Percentiles rank a stretch among this genome's conserved stretches.
Evolutionary conservation across 306 rosid genomes (phyloP).

Genomic region (Trichosanthes cucumerina): DNA sequence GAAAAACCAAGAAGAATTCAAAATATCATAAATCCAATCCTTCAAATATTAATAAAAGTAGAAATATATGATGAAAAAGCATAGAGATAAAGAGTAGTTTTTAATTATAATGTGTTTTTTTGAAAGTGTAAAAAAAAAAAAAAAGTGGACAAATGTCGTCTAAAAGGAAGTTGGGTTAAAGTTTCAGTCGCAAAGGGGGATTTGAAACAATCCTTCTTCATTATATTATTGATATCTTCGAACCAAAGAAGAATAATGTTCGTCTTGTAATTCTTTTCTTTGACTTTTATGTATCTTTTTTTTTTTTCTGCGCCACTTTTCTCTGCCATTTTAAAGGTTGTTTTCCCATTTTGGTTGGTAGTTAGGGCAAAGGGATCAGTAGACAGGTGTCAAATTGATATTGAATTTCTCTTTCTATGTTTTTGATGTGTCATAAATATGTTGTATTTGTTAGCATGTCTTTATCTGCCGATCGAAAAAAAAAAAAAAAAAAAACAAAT

Average conservation of each 20-base stretch:
- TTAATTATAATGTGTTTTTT: not conserved
- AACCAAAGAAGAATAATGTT: not conserved
- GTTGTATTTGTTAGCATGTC: not conserved
- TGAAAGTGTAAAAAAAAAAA: not conserved
- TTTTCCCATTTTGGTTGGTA: conserved; percentile 1
- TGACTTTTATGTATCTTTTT: not conserved
- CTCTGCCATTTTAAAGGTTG: not conserved
- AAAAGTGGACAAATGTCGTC: not conserved
- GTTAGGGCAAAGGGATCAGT: not conserved
- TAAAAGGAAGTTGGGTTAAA: not conserved
- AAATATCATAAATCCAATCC: not conserved
- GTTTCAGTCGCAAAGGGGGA: not conserved
- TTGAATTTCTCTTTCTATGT: not conserved
- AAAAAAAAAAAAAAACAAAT: not conserved
- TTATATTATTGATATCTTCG: not conserved
- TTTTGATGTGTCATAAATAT: not conserved
- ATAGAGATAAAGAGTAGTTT: not conserved
- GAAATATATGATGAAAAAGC: not conserved
- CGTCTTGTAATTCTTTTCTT: not conserved
- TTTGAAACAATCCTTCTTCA: not conserved
- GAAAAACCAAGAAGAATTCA: not conserved
- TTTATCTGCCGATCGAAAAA: not conserved
- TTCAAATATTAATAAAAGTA: not conserved
- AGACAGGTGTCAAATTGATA: not conserved
- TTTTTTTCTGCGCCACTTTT: not conserved